Base-by-base conservation (phyloP, 129 eudicot species). In the Chrysanthemum seticuspe region DNA sequence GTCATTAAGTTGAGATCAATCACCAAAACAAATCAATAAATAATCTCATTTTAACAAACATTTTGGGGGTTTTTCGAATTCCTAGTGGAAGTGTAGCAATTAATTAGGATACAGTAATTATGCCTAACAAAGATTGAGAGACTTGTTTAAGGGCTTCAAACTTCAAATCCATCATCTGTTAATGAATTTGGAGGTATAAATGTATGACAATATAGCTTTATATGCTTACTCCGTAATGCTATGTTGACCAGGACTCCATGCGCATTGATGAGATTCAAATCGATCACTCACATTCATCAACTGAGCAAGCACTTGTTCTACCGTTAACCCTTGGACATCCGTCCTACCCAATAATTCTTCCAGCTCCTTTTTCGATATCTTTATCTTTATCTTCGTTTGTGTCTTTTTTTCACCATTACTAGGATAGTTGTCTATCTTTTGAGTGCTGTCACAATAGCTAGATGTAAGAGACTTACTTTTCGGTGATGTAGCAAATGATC, bases 361-460 rank as follows among this genome's bases (percentile, higher is more conserved):
- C 67, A 81, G 11, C 21, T 87, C 81, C 64, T 87, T 87, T 86
- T 73, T 87, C 9, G 88, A 71, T 65, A 87, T 82, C 84, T 79
- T 87, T 34, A 87, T 62, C 76, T 81, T 84, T 70, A 87, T 85
- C 82, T 83, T 84, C 10, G 77, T 77, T 2, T 25, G 74, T 50
- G 11, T 67, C 49, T 51, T 45, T 21, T 45, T 62, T 12, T 50
- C 57, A n/a, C n/a, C 4, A n/a, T 29, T 16, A 25, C 53, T 18
- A 13, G 57, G 4, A 50, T 15, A 21, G 10, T 56, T 40, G 7
- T 51, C 25, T 74, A 40, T 25, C 51, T 70, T 55, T 45, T n/a
- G 16, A 10, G 56, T 15, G 12, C 67, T 13, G 40, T 50, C 61
- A 3, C 49, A 10, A 3, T 27, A 5, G 40, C 18, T 15, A 6